A percentile compares a stretch with the other conserved stretches of the same genome.
Conservation (phyloP, 345 rosid genomes). For the Syzygium jambos region DNA sequence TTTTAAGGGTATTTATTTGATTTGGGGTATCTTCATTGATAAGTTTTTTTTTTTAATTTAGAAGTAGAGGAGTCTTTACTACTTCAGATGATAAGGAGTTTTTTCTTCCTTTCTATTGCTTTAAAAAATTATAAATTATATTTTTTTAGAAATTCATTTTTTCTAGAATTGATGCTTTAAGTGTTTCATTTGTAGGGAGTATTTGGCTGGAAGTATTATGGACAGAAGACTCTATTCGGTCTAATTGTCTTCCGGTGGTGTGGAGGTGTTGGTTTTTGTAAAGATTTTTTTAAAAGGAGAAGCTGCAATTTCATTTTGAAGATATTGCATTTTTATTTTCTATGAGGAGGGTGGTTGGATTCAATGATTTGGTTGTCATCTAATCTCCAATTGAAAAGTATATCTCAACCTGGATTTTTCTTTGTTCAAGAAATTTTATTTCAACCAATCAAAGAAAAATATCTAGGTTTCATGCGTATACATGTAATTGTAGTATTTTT, state of each 20-base stretch:
- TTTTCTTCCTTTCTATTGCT: background rate
- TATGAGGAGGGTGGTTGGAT: background rate
- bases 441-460: background rate
- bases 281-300: background rate
- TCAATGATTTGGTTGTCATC: background rate
- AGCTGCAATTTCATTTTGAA: background rate
- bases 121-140: background rate
- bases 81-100: background rate
- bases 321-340: background rate
- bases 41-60: background rate
- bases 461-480: too few relatives aligned
- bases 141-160: background rate
- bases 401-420: too few relatives aligned
- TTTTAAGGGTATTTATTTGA: background rate
- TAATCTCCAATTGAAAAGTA: background rate
- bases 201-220: background rate
- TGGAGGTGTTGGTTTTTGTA: background rate
- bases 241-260: background rate
- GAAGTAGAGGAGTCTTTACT: background rate
- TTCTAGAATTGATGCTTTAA: background rate
- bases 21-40: background rate
- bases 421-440: too few relatives aligned
- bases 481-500: too few relatives aligned
- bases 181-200: background rate
- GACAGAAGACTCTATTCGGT: background rate